Evolutionary conservation across 2,329 filamentous ascomycete genomes (phyloP).

Genomic region (Diplodia corticola): DNA sequence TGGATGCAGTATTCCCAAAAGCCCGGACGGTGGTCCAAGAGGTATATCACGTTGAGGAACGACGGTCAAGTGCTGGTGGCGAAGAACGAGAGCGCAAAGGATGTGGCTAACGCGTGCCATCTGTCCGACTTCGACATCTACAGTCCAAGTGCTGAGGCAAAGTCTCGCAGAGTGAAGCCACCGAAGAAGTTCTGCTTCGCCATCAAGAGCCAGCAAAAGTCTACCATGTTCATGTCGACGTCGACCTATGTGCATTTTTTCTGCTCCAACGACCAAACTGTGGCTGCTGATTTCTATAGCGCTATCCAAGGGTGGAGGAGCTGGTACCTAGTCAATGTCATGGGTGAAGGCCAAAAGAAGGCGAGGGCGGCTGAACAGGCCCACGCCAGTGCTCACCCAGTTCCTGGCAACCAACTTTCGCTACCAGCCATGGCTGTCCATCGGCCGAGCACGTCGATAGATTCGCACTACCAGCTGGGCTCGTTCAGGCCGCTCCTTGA

Average conservation of each 20-base stretch:
- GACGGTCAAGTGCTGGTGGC: slow-evolving; percentile 72
- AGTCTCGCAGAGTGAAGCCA: slow-evolving; percentile 71
- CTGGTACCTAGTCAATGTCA: slow-evolving; percentile 81
- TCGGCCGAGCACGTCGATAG: slow-evolving; percentile 39
- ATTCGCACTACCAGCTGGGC: slow-evolving; percentile 62
- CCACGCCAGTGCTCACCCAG: slow-evolving; percentile 25
- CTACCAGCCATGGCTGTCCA: slow-evolving; percentile 28
- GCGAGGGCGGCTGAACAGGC: slow-evolving; percentile 37
- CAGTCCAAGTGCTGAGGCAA: slow-evolving; percentile 66
- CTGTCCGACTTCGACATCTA: slow-evolving; percentile 94
- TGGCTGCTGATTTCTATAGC: slow-evolving; percentile 69
- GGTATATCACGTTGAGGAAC: slow-evolving; percentile 69
- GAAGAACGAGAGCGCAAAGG: slow-evolving; percentile 70
- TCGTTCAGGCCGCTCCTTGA: slow-evolving; percentile 69
- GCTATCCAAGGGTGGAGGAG: slow-evolving; percentile 81
- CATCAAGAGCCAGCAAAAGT: slow-evolving; percentile 89
- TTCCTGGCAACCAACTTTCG: slow-evolving; percentile 26
- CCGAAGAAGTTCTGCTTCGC: slow-evolving; percentile 86
- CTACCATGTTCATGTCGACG: slow-evolving; percentile 75
- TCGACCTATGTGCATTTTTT: slow-evolving; percentile 94
- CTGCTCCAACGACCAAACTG: slow-evolving; percentile 68
- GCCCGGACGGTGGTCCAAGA: slow-evolving; percentile 85
- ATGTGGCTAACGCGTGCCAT: slow-evolving; percentile 72
- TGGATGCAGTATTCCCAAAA: slow-evolving; percentile 79
- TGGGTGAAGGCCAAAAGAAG: slow-evolving; percentile 54